A percentile compares a stretch with the other conserved stretches of the same genome.
Evolutionary conservation across 257 asterid genomes (phyloP).

Genomic region (Penstemon davidsonii): DNA sequence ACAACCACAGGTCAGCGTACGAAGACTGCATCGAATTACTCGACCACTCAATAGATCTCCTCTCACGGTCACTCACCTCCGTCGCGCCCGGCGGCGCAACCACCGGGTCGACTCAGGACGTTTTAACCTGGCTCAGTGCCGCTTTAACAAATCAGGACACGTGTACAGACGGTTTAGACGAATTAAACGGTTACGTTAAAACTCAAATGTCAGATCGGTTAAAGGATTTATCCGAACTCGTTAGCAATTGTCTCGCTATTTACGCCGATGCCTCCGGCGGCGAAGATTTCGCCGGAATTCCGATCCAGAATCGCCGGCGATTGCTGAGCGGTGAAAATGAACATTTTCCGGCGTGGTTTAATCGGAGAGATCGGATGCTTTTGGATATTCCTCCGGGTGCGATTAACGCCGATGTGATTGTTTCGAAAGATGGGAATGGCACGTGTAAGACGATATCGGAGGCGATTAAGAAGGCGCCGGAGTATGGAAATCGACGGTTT

Average conservation of each 20-base stretch:
- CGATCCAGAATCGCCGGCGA: constrained; percentile 77
- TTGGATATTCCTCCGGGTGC: constrained; percentile 49
- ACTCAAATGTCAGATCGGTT: constrained; percentile 46
- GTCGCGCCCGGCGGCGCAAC: constrained; percentile 38
- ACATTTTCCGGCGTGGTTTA: constrained; percentile 73
- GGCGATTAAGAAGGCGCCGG: constrained; percentile 93
- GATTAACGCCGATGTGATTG: constrained; percentile 64
- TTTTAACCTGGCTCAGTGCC: constrained; percentile 94
- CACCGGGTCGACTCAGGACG: constrained; percentile 56
- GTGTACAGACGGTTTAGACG: constrained; percentile 71
- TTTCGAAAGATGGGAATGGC: constrained; percentile 78
- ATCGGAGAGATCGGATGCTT: constrained; percentile 61
- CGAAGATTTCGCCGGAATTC: constrained; percentile 73
- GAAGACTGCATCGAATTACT: constrained; percentile 85
- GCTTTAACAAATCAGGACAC: constrained; percentile 93
- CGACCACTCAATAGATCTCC: constrained; percentile 72
- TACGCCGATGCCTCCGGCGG: constrained; percentile 57
- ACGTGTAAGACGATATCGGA: constrained; percentile 75
- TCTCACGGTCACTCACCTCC: constrained; percentile 60
- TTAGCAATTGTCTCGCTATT: constrained; percentile 89
- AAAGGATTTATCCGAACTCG: constrained; percentile 74
- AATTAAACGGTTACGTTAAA: constrained; percentile 61
- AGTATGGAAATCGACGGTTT: constrained; percentile 51
- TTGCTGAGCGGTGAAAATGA: constrained; percentile 28
- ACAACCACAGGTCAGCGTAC: constrained; percentile 59